Evolutionary conservation across 2,329 filamentous ascomycete genomes (phyloP).

Genomic region (Claviceps pazoutovae): DNA sequence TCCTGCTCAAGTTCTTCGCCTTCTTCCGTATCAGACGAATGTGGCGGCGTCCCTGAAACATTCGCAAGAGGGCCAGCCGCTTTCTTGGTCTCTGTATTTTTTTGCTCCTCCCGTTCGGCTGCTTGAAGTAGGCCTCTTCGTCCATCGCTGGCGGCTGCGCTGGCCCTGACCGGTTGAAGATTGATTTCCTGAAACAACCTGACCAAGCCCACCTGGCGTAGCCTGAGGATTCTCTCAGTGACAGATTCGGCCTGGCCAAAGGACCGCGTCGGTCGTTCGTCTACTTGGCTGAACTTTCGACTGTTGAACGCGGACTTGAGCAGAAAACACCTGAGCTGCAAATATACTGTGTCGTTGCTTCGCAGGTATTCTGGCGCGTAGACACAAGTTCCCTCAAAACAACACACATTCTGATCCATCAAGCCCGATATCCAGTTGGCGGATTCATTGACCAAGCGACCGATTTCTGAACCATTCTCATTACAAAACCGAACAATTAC

Average conservation of each 20-base stretch:
- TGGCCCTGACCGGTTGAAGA: constrained; percentile 60
- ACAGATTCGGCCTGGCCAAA: constrained; percentile 77
- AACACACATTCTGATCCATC: constrained; percentile 79
- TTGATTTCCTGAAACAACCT: constrained; percentile 83
- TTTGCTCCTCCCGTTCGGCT: constrained; percentile 77
- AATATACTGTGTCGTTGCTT: constrained; percentile 87
- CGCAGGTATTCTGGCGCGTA: constrained; percentile 74
- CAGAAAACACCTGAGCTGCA: constrained; percentile 72
- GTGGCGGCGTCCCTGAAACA: constrained; percentile 34
- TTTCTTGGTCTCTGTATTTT: constrained; percentile 39
- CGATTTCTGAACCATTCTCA: constrained; percentile 63
- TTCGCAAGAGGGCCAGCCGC: constrained; percentile 11
- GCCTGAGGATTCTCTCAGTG: constrained; percentile 70
- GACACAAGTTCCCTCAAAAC: constrained; percentile 76
- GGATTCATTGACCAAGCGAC: constrained; percentile 71
- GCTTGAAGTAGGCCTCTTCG: constrained; percentile 74
- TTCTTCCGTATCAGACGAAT: constrained; percentile 59
- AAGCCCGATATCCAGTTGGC: constrained; percentile 87
- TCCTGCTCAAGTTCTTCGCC: constrained; percentile 88
- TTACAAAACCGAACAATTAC: constrained; percentile 88
- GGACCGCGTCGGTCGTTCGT: constrained; percentile 57
- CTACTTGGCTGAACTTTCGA: constrained; percentile 41
- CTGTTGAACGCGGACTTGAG: constrained; percentile 60
- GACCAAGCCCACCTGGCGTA: constrained; percentile 78
- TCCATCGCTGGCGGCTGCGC: constrained; percentile 63